phyloP scores from a whole-genome alignment of 2,329 filamentous ascomycete genomes.

The Penicillium brasilianum region DNA sequence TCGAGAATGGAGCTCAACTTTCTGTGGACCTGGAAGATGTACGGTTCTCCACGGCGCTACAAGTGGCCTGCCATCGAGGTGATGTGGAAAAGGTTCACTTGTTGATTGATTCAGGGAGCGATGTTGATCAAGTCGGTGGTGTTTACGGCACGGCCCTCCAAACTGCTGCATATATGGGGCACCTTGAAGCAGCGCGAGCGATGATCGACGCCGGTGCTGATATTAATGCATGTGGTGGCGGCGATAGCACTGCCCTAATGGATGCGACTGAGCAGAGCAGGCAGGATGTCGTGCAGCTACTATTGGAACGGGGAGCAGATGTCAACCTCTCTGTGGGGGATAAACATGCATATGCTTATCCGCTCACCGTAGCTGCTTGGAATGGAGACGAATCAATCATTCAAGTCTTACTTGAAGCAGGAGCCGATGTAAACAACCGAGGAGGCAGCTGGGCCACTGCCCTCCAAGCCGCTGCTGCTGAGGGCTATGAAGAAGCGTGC shows the following conservation, averaged over 20 bases:
- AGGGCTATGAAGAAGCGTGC: background rate
- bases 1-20: background rate
- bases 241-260: background rate
- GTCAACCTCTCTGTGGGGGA: background rate
- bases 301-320: background rate
- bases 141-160: background rate
- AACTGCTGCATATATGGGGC: background rate
- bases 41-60: background rate
- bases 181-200: background rate
- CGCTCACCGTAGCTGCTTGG: background rate
- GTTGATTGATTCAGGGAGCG: slow-evolving; percentile 1
- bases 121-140: background rate
- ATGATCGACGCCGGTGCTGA: background rate
- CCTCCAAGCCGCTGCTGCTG: background rate
- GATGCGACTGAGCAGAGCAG: background rate
- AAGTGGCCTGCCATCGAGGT: background rate
- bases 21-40: background rate
- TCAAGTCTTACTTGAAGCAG: background rate
- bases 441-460: background rate
- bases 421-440: background rate
- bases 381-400: background rate
- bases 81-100: background rate
- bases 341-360: background rate
- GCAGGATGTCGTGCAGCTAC: background rate
- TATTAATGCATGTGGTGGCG: background rate